Evolutionary conservation across 2,329 filamentous ascomycete species (phyloP).

Genomic region (Capronia epimyces): DNA sequence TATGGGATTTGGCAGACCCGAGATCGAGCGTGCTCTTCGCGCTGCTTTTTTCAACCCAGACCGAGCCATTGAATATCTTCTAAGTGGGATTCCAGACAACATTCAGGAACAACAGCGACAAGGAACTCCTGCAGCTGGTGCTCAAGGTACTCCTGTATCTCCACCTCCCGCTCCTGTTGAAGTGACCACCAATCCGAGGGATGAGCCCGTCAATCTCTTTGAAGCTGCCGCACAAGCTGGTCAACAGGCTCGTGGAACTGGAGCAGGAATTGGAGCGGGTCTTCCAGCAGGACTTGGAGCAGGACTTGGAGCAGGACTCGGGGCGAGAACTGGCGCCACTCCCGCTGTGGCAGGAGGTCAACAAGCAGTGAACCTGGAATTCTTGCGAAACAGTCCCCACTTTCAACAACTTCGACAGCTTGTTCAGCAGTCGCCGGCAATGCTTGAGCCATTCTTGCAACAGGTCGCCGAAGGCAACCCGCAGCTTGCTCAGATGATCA

Average conservation of each 20-base stretch:
- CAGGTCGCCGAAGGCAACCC: constrained; percentile 94
- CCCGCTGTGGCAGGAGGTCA: constrained; percentile 38
- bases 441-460: constrained; percentile 97
- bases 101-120: constrained; percentile 65
- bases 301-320: constrained; percentile 36
- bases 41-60: constrained; percentile 96
- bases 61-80: constrained; percentile 90
- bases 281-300: constrained; percentile 37
- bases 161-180: constrained; percentile 34
- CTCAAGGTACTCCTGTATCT: constrained; percentile 28
- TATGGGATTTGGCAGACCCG: constrained; percentile 86
- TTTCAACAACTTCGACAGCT: constrained; percentile 97
- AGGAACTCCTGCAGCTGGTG: constrained; percentile 35
- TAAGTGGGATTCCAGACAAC: constrained; percentile 86
- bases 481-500: constrained; percentile 85
- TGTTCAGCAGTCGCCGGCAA: constrained; percentile 94
- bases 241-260: constrained; percentile 37
- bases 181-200: constrained; percentile 43
- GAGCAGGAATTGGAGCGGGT: constrained; percentile 36
- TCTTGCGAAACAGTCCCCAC: constrained; percentile 88
- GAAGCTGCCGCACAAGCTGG: constrained; percentile 79
- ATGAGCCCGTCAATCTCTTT: constrained; percentile 78
- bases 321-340: constrained; percentile 38
- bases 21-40: constrained; percentile 91
- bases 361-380: constrained; percentile 76